These are phyloP conservation scores for Globisporangium alternatum DNA, from an alignment of 352 stramenopile species.

Conservation along the genomic window DNA sequence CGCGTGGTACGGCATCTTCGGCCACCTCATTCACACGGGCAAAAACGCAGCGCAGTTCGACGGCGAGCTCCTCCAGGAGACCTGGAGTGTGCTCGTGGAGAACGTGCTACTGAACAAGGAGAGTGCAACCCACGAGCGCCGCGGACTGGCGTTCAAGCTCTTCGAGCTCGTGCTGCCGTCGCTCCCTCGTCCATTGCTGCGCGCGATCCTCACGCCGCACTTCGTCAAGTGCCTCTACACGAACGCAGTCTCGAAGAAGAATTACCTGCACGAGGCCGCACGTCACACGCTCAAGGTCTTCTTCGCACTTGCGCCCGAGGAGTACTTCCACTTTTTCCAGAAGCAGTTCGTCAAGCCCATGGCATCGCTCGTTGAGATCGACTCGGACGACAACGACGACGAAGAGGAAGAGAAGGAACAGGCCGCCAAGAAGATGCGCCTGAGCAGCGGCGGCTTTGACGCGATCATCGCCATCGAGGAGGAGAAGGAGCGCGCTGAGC, in stretches of 20 bases:
- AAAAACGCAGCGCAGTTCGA: constrained; percentile 40
- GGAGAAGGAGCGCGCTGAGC: constrained; percentile 67
- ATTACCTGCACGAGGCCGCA: constrained; percentile 79
- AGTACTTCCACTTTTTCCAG: constrained; percentile 75
- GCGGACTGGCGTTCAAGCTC: constrained; percentile 76
- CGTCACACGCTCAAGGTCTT: constrained; percentile 68
- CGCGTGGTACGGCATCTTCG: constrained; percentile 75
- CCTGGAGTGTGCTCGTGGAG: constrained; percentile 80
- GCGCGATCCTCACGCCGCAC: constrained; percentile 65
- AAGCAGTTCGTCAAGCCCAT: constrained; percentile 66
- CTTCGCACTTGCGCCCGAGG: constrained; percentile 34
- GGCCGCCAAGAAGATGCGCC: constrained; percentile 29
- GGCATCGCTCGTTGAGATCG: constrained; percentile 46
- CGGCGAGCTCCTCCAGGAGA: constrained; percentile 68
- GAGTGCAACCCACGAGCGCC: constrained; percentile 71
- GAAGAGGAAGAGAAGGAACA: constrained; percentile 29
- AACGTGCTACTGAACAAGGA: constrained; percentile 52
- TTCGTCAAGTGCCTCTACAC: constrained; percentile 84
- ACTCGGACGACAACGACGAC: constrained; percentile 27
- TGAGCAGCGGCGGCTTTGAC: constrained; percentile 54
- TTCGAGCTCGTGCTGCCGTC: constrained; percentile 69
- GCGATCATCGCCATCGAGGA: constrained; percentile 75
- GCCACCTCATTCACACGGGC: constrained; percentile 55
- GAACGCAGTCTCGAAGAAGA: constrained; percentile 77
- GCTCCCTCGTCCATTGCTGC: constrained; percentile 46